Percentiles rank a stretch among this genome's conserved stretches.
Conservation (phyloP, 2,329 filamentous ascomycete species). For the Phoma sp. region DNA sequence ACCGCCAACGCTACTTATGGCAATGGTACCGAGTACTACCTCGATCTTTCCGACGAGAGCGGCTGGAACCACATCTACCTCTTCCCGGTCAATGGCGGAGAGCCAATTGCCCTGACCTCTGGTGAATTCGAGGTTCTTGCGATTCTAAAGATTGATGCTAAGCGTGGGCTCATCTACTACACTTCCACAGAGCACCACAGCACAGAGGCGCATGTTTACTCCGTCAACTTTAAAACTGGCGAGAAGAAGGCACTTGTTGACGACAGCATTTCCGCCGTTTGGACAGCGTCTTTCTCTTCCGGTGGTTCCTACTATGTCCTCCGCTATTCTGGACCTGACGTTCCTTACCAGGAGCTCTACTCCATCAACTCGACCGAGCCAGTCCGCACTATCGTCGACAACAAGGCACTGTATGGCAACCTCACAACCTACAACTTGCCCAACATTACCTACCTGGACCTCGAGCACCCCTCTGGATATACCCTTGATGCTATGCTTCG, state of each 20-base stretch:
- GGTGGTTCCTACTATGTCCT: slow-evolving; percentile 70
- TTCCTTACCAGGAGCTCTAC: slow-evolving; percentile 74
- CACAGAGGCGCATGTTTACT: slow-evolving; percentile 73
- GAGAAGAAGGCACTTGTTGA: slow-evolving; percentile 68
- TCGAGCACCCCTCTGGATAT: slow-evolving; percentile 68
- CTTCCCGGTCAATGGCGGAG: slow-evolving; percentile 64
- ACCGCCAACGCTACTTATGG: slow-evolving; percentile 45
- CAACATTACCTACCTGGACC: slow-evolving; percentile 69
- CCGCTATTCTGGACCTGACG: slow-evolving; percentile 69
- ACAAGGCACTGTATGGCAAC: slow-evolving; percentile 63
- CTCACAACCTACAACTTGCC: slow-evolving; percentile 68
- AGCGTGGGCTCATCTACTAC: slow-evolving; percentile 67
- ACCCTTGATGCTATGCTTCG: slow-evolving; percentile 70
- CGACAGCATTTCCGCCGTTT: slow-evolving; percentile 64
- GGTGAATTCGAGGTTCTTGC: slow-evolving; percentile 71
- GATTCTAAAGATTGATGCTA: slow-evolving; percentile 67
- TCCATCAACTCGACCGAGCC: slow-evolving; percentile 62
- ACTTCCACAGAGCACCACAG: slow-evolving; percentile 70
- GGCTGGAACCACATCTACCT: slow-evolving; percentile 73
- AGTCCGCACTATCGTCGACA: slow-evolving; percentile 66
- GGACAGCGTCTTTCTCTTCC: slow-evolving; percentile 71
- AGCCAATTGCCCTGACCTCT: slow-evolving; percentile 65
- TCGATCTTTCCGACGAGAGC: slow-evolving; percentile 71
- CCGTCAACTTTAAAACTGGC: slow-evolving; percentile 64
- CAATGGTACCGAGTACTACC: slow-evolving; percentile 61